Percentiles rank a stretch among this genome's conserved stretches.
These are phyloP conservation scores for Nyctanthes arbortristis DNA, from an alignment of 257 asterid species.

Conservation along the genomic window DNA sequence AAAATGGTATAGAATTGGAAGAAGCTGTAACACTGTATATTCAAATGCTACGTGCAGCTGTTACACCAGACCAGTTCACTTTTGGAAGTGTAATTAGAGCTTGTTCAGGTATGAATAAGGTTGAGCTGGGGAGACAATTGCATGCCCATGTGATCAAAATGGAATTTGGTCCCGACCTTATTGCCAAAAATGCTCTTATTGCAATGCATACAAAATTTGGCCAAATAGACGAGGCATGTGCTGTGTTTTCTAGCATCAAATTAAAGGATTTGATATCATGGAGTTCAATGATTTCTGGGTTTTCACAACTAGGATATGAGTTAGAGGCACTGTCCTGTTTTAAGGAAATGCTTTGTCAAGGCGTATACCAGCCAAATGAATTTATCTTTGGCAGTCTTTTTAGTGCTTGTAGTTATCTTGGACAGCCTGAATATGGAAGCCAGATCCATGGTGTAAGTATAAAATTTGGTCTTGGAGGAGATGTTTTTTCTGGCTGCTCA, in stretches of 20 bases:
- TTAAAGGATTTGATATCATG: conserved; percentile 70
- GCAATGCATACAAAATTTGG: conserved; percentile 64
- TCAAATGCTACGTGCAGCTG: conserved; percentile 51
- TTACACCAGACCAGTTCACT: conserved; percentile 63
- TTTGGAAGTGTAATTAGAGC: conserved; percentile 70
- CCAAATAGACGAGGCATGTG: conserved; percentile 39
- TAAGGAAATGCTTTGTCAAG: conserved; percentile 53
- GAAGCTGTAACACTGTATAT: conserved; percentile 57
- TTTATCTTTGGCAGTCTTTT: conserved; percentile 67
- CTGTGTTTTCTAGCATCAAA: conserved; percentile 45
- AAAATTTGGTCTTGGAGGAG: conserved; percentile 50
- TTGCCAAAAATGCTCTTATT: conserved; percentile 73
- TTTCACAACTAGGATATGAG: conserved; percentile 69
- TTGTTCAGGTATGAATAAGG: conserved; percentile 41
- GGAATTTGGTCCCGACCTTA: conserved; percentile 51
- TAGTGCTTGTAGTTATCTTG: conserved; percentile 60
- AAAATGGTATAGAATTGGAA: conserved; percentile 48
- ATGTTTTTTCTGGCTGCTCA: conserved; percentile 65
- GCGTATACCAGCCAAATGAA: conserved; percentile 54
- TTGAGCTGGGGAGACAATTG: conserved; percentile 52
- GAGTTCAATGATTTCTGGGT: conserved; percentile 82
- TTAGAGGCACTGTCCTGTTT: conserved; percentile 53
- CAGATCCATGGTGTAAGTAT: conserved; percentile 65
- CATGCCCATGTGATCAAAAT: conserved; percentile 65
- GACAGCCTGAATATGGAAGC: conserved; percentile 52